phyloP scores from a whole-genome alignment of 257 asterid species.

The Rauvolfia tetraphylla region DNA sequence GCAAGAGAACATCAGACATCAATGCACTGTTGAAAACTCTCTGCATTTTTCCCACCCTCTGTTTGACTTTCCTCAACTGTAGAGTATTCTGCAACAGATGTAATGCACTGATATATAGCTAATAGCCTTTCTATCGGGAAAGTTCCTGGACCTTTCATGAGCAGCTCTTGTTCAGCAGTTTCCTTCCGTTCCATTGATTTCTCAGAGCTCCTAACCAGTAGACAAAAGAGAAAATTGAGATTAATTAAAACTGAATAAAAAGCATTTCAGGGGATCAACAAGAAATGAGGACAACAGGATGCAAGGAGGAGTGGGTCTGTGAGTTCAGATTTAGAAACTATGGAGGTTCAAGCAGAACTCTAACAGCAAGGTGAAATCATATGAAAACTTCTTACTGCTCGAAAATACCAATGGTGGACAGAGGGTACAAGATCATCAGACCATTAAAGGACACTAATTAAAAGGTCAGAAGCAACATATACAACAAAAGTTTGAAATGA shows the following conservation, averaged over 20 bases:
- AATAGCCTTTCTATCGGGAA: slow-evolving; percentile 90
- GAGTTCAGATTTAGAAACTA: not conserved
- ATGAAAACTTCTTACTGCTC: not conserved
- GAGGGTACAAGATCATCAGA: not conserved
- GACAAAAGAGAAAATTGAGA: not conserved
- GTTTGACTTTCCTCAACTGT: slow-evolving; percentile 50
- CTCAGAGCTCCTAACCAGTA: slow-evolving; percentile 61
- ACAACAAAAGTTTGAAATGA: not conserved
- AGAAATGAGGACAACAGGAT: not conserved
- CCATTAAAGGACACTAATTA: not conserved
- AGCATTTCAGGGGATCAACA: not conserved
- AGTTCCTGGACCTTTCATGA: slow-evolving; percentile 94
- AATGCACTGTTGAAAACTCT: slow-evolving; percentile 39
- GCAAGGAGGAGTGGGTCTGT: not conserved
- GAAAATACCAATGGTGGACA: not conserved
- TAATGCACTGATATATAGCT: slow-evolving; percentile 82
- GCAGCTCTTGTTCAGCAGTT: slow-evolving; percentile 67
- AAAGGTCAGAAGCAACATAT: not conserved
- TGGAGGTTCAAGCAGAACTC: not conserved
- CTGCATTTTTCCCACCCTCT: slow-evolving; percentile 35
- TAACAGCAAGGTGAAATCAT: not conserved
- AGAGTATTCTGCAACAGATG: slow-evolving; percentile 66
- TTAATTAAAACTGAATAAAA: not conserved
- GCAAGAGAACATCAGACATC: slow-evolving; percentile 79
- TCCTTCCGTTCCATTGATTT: slow-evolving; percentile 72